Base-by-base conservation (phyloP, 495 filamentous ascomycete genomes). In the Tetracladium marchalianum region DNA sequence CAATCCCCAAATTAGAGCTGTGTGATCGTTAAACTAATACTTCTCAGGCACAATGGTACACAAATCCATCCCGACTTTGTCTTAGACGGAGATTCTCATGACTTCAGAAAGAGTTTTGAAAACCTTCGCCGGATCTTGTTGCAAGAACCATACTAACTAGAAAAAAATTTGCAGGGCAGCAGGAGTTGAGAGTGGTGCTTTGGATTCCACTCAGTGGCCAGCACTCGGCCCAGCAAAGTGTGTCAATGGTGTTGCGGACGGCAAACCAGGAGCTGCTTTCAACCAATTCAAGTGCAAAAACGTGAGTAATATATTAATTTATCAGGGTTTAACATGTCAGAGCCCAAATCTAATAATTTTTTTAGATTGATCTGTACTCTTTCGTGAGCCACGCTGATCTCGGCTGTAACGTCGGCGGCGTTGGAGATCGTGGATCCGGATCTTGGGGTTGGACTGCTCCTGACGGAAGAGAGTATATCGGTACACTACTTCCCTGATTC, bases 391-490 rank as follows among this genome's bases (percentile, higher is more conserved):
- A 79, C 56, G 62, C 62, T 1, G 66, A 70, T 38, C 61, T 80
- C 3, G 76, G 76, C 13, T 71, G 66, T 43, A 52, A 46, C 13
- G 11, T 9, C 11, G 24, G 13, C 7, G 46, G 66, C 46, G 22
- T 7, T 27, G 46, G 46, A 18, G 31, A 49, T 3, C 38, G 46
- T 12, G 35, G 38, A 11, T 49, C 46, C 12, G 15, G 22, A 11
- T 49, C 37, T 18, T 49, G 69, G 64, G 76, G 76, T 1, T 78
- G 77, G 76, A 79, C 77, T 1, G 72, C 68, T 13, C 56, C 58
- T 0, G 62, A 67, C 12, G 75, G 73, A 12, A 68, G 76, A 12
- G 76, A 80, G 46, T 72, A 80, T 54, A 64, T 74, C 27, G 75
- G 70, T 35, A 66, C 76, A 34, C 72, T 65, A 2, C 74, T 77